Evolutionary conservation across 331 rosid species (phyloP).

Genomic region (Pyrus hybrid): DNA sequence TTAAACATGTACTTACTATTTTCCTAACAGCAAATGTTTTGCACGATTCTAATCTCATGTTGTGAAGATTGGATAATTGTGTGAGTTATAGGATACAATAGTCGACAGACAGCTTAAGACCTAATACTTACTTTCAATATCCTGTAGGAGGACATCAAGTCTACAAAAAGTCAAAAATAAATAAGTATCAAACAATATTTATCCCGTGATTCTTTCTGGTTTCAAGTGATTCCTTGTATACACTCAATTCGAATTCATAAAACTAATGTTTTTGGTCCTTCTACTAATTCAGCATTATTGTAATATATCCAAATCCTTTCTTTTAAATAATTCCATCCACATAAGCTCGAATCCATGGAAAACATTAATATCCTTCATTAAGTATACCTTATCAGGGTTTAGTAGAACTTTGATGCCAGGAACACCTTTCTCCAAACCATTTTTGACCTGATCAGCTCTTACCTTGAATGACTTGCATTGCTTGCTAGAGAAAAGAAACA

Average conservation of each 20-base stretch:
- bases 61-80: no score
- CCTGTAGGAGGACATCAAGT: not conserved
- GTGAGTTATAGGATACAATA: no score
- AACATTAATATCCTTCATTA: not conserved
- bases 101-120: no score
- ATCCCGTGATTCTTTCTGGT: not conserved
- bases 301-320: not conserved
- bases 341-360: not conserved
- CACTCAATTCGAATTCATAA: not conserved
- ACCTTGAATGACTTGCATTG: conserved; percentile 58
- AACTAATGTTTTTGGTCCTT: not conserved
- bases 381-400: conserved; percentile 68
- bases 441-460: conserved; percentile 57
- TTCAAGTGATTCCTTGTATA: not conserved
- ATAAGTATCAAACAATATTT: no score
- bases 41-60: not conserved
- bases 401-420: conserved; percentile 41
- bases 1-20: not conserved
- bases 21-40: not conserved
- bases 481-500: conserved; percentile 33
- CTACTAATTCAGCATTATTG: not conserved
- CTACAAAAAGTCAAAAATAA: not conserved
- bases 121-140: not conserved
- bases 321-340: not conserved
- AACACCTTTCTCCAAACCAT: conserved; percentile 42